A percentile compares a stretch with the other conserved stretches of the same genome.
phyloP scores from a whole-genome alignment of 1,139 yeast genomes.

The Sugiyamaella grinbergsii region DNA sequence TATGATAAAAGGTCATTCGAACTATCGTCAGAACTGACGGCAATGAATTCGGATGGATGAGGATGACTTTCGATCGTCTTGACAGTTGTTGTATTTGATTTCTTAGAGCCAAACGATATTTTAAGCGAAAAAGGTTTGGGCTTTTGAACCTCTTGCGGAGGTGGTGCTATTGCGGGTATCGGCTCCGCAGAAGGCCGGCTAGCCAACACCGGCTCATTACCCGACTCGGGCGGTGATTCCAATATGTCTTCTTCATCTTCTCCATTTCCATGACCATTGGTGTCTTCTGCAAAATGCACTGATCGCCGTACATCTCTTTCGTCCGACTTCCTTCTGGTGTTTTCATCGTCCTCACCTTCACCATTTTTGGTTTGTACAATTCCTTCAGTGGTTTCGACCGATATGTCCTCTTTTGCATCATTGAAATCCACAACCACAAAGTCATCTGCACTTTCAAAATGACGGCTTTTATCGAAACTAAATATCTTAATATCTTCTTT shows the following conservation, averaged over 20 bases:
- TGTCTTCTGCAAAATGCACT: slow-evolving; percentile 1
- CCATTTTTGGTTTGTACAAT: too few relatives aligned
- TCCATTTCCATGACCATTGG: neutral
- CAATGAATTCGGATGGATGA: slow-evolving; percentile 6
- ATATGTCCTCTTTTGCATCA: neutral
- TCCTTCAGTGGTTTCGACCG: neutral
- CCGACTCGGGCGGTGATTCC: neutral
- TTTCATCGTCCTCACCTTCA: neutral
- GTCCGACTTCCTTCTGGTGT: neutral
- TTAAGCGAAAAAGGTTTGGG: slow-evolving; percentile 27
- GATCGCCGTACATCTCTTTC: neutral
- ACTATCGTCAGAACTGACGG: neutral
- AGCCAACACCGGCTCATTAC: neutral
- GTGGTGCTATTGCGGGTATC: neutral
- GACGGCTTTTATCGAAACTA: neutral
- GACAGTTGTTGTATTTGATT: neutral
- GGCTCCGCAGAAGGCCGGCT: neutral
- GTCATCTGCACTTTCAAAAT: slow-evolving; percentile 11
- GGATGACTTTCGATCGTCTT: neutral
- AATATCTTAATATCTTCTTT: neutral
- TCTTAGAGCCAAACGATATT: slow-evolving; percentile 29
- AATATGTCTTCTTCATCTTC: neutral
- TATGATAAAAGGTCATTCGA: slow-evolving; percentile 18
- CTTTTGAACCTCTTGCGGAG: slow-evolving; percentile 8
- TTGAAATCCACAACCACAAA: slow-evolving; percentile 5